Conservation (phyloP, 108 stramenopile genomes). For the Mediolabrus comicus region DNA sequence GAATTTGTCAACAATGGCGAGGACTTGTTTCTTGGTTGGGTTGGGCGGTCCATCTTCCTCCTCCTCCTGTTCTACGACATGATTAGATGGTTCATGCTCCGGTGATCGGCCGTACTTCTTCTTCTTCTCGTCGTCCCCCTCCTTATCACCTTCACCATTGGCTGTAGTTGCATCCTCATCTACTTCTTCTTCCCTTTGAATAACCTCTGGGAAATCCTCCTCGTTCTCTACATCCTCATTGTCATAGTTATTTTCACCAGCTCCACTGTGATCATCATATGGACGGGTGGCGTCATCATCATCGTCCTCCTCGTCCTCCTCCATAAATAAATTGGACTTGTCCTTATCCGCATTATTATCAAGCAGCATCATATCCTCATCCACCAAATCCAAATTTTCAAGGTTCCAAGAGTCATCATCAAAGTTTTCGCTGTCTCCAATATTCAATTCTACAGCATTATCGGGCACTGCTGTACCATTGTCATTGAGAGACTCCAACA, state of each 20-base stretch:
- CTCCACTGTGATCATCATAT: background rate
- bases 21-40: conserved; percentile 12
- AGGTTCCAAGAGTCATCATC: background rate
- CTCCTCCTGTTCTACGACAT: too few relatives aligned
- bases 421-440: background rate
- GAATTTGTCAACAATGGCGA: conserved; percentile 17
- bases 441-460: background rate
- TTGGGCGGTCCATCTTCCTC: background rate
- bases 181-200: background rate
- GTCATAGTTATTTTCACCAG: background rate
- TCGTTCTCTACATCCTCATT: conserved; percentile 2
- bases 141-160: background rate
- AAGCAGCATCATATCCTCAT: background rate
- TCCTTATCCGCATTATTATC: background rate
- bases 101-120: background rate
- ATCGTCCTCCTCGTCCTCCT: background rate
- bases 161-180: too few relatives aligned
- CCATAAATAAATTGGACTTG: background rate
- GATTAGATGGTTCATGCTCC: background rate
- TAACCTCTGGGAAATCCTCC: background rate
- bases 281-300: conserved; percentile 1
- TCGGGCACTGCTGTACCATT: background rate
- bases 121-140: too few relatives aligned
- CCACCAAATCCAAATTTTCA: background rate
- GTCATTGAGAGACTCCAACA: conserved; percentile 7